Conservation (phyloP, 2,329 filamentous ascomycete genomes). For the Waltergamsia citrina region DNA sequence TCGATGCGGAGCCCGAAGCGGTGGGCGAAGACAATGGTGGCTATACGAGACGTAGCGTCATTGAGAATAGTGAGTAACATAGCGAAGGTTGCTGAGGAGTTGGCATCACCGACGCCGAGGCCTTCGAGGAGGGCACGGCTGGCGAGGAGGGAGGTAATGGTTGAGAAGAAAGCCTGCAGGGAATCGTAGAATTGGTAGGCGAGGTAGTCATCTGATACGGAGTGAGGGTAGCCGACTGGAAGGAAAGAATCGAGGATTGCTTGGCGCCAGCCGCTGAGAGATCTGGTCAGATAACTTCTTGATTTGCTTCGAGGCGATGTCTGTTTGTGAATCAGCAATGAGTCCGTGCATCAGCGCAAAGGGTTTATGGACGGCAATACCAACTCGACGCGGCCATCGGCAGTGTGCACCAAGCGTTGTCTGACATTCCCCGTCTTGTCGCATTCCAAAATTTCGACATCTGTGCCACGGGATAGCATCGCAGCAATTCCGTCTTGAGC, state of each 20-base stretch:
- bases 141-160: constrained; percentile 70
- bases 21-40: constrained; percentile 76
- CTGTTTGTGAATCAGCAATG: constrained; percentile 2
- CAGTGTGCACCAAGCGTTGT: constrained; percentile 21
- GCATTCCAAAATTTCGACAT: constrained; percentile 23
- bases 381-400: constrained; percentile 11
- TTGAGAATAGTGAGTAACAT: constrained; percentile 77
- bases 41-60: constrained; percentile 69
- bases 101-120: constrained; percentile 75
- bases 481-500: constrained; percentile 10
- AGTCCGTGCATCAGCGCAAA: neutral
- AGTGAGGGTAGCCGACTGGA: constrained; percentile 80
- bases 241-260: constrained; percentile 62
- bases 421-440: constrained; percentile 26
- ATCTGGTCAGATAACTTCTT: constrained; percentile 15
- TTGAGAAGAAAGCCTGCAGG: constrained; percentile 75
- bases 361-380: constrained; percentile 9
- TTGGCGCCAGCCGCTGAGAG: constrained; percentile 24
- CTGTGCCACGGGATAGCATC: constrained; percentile 13
- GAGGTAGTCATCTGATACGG: constrained; percentile 76
- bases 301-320: constrained; percentile 6
- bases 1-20: constrained; percentile 73
- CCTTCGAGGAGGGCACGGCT: constrained; percentile 72
- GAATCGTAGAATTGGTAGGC: constrained; percentile 65
- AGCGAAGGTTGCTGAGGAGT: constrained; percentile 69